Base-by-base conservation (phyloP, 768 basidiomycete genomes). In the Plicaturopsis crispa region DNA sequence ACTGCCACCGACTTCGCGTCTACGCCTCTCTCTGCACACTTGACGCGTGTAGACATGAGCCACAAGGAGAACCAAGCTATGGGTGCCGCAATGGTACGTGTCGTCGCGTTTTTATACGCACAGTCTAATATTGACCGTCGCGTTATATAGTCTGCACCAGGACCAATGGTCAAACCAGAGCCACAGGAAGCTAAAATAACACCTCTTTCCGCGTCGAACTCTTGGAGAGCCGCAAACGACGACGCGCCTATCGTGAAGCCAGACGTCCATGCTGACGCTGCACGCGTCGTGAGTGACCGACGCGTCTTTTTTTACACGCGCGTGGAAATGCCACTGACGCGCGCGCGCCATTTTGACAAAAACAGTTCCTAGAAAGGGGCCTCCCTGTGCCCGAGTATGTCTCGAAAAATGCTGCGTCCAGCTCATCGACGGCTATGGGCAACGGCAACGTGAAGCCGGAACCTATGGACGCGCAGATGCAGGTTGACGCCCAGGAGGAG, bases 161-260 rank as follows among this genome's bases (percentile, higher is more conserved):
- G 31, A 12, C 44, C 34, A 10, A 42, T 40, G 37, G 45, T 63
- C 33, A 63, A 63, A 40, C 53, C 59, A 24, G 60, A 63, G 28
- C 61, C 56, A 4, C 44, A 52, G 32, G 60, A 60, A 14, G 41
- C 40, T 6, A 40, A 32, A 4, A 39, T 54, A 18, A 38, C 49
- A 1, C 45, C 44, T 13, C 42, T 31, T 14, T 32, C 40, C 8
- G 26, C 34, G 18, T 36, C 41, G 12, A 23, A 26, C 13, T 43
- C 38, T 31, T 20, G 22, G 22, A 12, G 37, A 31, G 28, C 24
- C 37, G n/a, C 8, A 21, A 16, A 26, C 12, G 37, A 31, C 19
- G 22, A 16, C n/a, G n/a, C 28, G 35, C 33, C 35, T 8, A 43
- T 34, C 23, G 55, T 63, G 8, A 66, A 69, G 42, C 30, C 52